Evolutionary conservation across 2,329 filamentous ascomycete species (phyloP).

Genomic region (Stachybotrys chartarum): DNA sequence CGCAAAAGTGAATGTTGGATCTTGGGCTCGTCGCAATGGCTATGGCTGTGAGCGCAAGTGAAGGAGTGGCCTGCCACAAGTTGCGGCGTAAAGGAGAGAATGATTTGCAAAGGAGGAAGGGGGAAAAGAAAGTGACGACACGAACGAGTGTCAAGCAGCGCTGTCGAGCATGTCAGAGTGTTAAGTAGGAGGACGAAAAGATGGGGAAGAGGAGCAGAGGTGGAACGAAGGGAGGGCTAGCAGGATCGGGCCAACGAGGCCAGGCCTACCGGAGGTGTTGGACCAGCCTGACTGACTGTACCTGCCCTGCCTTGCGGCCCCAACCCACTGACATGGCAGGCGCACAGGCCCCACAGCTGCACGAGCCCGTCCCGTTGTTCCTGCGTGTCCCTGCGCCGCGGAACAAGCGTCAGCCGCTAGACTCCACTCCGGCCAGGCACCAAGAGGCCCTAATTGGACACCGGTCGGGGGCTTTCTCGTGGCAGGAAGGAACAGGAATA

Average conservation of each 20-base stretch:
- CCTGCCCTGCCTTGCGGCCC: too few species aligned
- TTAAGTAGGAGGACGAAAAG: neutral
- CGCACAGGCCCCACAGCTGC: neutral
- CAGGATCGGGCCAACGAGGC: neutral
- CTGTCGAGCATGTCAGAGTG: neutral
- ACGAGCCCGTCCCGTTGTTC: neutral
- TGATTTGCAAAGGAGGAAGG: neutral
- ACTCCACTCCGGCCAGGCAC: neutral
- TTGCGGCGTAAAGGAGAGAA: neutral
- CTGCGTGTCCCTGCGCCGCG: neutral
- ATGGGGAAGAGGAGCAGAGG: neutral
- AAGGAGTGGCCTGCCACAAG: constrained; percentile 1
- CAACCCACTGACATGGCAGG: neutral
- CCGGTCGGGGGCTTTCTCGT: neutral
- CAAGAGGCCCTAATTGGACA: neutral
- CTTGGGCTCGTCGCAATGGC: neutral
- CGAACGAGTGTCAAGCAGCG: neutral
- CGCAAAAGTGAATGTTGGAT: neutral
- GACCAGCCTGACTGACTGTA: too few species aligned
- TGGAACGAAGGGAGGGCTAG: neutral
- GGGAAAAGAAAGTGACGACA: neutral
- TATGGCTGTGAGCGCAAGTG: neutral
- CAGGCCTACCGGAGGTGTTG: neutral
- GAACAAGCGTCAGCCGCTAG: neutral
- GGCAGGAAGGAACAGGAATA: neutral